Conservation (phyloP, 2,329 filamentous ascomycete genomes). For the Diaporthe ilicicola region DNA sequence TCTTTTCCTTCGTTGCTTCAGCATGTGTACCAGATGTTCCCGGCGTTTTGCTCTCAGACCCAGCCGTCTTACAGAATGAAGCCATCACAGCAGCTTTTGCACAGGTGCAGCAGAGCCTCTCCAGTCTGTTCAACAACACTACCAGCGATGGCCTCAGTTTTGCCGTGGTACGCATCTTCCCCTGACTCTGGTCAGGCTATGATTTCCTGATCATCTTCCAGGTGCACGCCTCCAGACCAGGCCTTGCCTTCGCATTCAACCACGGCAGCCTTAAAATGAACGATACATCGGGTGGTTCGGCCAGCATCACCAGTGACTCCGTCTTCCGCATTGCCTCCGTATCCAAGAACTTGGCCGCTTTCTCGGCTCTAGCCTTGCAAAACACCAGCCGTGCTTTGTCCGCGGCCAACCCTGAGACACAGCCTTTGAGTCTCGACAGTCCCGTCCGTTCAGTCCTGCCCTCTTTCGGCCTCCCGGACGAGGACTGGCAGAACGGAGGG, state of each 20-base stretch:
- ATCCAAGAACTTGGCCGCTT: slow-evolving; percentile 1
- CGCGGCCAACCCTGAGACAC: not conserved
- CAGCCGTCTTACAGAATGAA: not conserved
- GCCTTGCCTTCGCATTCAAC: not conserved
- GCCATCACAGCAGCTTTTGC: not conserved
- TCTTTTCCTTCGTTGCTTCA: not conserved
- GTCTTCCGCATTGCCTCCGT: not conserved
- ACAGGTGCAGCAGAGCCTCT: not conserved
- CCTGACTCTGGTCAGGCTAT: too few relatives aligned
- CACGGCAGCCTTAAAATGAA: not conserved
- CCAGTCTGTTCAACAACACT: not conserved
- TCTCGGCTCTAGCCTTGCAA: not conserved
- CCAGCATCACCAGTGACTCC: not conserved
- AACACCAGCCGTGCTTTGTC: not conserved
- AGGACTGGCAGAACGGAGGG: not conserved
- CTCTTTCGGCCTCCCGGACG: not conserved
- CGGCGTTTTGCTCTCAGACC: not conserved
- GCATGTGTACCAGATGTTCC: not conserved
- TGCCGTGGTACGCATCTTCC: not conserved
- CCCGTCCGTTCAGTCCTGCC: not conserved
- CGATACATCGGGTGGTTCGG: not conserved
- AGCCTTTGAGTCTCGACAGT: not conserved
- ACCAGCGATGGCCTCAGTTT: slow-evolving; percentile 9
- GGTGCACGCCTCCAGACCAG: not conserved
- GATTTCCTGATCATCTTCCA: not conserved